Conservation (phyloP, 495 filamentous ascomycete genomes). For the Aspergillus ostianus region DNA sequence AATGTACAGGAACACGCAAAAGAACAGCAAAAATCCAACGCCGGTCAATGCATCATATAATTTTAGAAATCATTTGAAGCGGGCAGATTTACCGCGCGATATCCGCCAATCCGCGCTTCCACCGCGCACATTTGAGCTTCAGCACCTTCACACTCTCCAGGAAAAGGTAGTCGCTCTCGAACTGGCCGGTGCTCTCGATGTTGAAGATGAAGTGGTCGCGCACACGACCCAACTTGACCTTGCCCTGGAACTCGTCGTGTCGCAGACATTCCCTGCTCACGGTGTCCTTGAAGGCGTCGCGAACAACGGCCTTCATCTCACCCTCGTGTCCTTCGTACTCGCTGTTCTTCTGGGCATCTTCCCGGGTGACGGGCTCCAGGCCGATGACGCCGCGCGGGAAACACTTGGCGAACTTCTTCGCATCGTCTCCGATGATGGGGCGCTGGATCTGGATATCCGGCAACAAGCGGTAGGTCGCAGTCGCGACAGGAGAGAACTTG, state of each 20-base stretch:
- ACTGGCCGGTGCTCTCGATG: slow-evolving; percentile 93
- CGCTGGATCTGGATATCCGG: slow-evolving; percentile 77
- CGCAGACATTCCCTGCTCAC: slow-evolving; percentile 89
- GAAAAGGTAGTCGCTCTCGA: slow-evolving; percentile 86
- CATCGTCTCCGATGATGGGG: slow-evolving; percentile 83
- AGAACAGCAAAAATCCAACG: slow-evolving; percentile 39
- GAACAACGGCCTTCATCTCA: slow-evolving; percentile 83
- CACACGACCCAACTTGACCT: slow-evolving; percentile 87
- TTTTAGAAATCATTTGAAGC: slow-evolving; percentile 17
- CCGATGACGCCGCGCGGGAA: slow-evolving; percentile 89
- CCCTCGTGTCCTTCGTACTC: slow-evolving; percentile 69
- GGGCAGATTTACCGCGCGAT: slow-evolving; percentile 44
- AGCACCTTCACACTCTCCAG: slow-evolving; percentile 80
- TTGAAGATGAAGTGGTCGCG: slow-evolving; percentile 97
- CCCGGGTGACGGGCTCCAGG: slow-evolving; percentile 65
- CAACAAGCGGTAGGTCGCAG: slow-evolving; percentile 85
- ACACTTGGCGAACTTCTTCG: slow-evolving; percentile 84
- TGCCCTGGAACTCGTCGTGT: slow-evolving; percentile 89
- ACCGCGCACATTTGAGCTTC: slow-evolving; percentile 68
- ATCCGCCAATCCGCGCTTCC: slow-evolving; percentile 61
- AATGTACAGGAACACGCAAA: slow-evolving; percentile 38
- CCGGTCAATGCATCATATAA: slow-evolving; percentile 46
- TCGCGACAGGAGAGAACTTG: slow-evolving; percentile 96
- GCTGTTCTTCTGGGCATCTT: slow-evolving; percentile 59
- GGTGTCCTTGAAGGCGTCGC: slow-evolving; percentile 80